A percentile compares a stretch with the other conserved stretches of the same genome.
These are phyloP conservation scores for Prunus fruticosa DNA, from an alignment of 306 rosid genomes.

Conservation along the genomic window DNA sequence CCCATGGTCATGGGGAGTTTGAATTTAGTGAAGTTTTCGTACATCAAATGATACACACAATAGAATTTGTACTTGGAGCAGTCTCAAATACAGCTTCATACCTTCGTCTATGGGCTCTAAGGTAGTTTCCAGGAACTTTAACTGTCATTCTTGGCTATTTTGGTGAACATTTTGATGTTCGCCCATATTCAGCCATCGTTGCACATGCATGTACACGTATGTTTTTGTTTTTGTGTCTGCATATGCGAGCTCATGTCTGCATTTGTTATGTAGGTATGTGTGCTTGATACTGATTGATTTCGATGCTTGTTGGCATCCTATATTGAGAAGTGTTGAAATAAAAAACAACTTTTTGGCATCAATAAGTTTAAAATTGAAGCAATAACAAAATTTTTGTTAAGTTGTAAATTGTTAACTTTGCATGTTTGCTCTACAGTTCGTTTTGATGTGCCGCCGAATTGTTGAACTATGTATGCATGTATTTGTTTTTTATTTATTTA, in stretches of 20 bases:
- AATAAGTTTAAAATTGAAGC: background rate
- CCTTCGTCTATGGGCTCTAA: slow-evolving; percentile 97
- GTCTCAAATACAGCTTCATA: slow-evolving; percentile 97
- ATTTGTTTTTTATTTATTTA: background rate
- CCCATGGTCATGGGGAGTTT: slow-evolving; percentile 67
- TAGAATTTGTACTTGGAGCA: slow-evolving; percentile 94
- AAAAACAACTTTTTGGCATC: background rate
- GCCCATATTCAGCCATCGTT: background rate
- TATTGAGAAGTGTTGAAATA: background rate
- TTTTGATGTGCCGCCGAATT: background rate
- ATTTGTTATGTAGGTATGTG: background rate
- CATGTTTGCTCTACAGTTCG: background rate
- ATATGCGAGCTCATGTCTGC: background rate
- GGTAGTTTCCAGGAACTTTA: slow-evolving; percentile 43
- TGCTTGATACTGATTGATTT: background rate
- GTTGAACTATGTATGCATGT: background rate
- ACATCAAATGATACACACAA: slow-evolving; percentile 95
- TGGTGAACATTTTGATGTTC: background rate
- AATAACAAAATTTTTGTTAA: background rate
- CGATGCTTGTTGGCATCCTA: background rate
- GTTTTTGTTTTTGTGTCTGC: background rate
- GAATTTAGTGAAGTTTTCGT: slow-evolving; percentile 90
- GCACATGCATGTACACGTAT: background rate
- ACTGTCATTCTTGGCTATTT: background rate
- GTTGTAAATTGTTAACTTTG: background rate